Evolutionary conservation across 2,329 filamentous ascomycete species (phyloP).

Genomic region (Diaporthe sp.): DNA sequence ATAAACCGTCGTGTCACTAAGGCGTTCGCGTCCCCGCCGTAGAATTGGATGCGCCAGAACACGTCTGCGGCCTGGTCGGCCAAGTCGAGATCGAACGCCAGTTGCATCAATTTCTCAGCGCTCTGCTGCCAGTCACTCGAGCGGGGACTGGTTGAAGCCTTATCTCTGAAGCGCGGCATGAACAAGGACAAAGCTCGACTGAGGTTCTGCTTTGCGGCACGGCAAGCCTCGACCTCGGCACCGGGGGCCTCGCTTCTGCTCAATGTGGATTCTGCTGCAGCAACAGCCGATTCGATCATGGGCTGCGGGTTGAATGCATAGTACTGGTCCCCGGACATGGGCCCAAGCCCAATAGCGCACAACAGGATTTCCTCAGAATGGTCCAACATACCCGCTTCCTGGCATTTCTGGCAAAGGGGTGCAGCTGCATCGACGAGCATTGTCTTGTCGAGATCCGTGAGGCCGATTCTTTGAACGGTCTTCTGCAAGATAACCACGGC

Average conservation of each 20-base stretch:
- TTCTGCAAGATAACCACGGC: conserved; percentile 19
- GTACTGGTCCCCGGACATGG: conserved; percentile 51
- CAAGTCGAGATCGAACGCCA: conserved; percentile 45
- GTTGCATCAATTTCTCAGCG: conserved; percentile 41
- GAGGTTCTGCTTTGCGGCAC: conserved; percentile 38
- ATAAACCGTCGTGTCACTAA: conserved; percentile 51
- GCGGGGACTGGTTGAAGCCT: conserved; percentile 26
- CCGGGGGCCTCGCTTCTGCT: background rate
- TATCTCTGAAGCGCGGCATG: conserved; percentile 48
- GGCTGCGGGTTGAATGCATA: conserved; percentile 52
- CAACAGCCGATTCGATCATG: conserved; percentile 50
- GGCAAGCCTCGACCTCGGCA: background rate
- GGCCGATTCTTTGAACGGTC: conserved; percentile 6
- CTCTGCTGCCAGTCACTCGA: conserved; percentile 33
- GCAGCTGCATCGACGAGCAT: conserved; percentile 45
- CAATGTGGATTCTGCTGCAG: conserved; percentile 36
- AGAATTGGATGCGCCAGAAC: conserved; percentile 50
- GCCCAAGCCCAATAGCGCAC: conserved; percentile 45
- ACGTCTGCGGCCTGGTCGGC: conserved; percentile 45
- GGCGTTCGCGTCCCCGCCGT: conserved; percentile 43
- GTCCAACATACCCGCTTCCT: conserved; percentile 47
- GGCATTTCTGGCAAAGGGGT: conserved; percentile 52
- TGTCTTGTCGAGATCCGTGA: conserved; percentile 19
- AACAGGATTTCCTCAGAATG: conserved; percentile 51
- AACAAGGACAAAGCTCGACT: conserved; percentile 50